phyloP scores from a whole-genome alignment of 75 land plant species.

The Cupressus sempervirens region DNA sequence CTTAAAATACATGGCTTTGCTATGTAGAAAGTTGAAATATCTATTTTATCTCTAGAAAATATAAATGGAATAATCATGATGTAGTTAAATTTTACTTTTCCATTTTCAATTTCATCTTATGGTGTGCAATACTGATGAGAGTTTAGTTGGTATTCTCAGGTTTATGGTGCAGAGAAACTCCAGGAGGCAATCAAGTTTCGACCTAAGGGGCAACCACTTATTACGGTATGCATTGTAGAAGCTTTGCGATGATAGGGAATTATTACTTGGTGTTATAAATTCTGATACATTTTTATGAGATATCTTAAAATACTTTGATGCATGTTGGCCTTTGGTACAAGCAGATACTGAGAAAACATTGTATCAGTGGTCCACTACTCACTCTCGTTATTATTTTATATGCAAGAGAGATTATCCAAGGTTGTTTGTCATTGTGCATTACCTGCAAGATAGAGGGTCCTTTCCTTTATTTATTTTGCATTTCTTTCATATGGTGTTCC shows the following conservation, averaged over 20 bases:
- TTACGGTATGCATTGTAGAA: slow-evolving; percentile 56
- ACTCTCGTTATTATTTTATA: background rate
- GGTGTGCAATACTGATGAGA: background rate
- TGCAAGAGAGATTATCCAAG: background rate
- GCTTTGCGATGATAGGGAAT: background rate
- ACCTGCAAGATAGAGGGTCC: background rate
- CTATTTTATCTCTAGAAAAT: background rate
- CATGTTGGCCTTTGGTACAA: background rate
- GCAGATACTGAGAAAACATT: background rate
- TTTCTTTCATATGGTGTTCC: background rate
- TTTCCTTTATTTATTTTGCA: background rate
- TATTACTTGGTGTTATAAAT: background rate
- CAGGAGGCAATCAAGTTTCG: slow-evolving; percentile 58
- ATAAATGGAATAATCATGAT: background rate
- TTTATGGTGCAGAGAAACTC: slow-evolving; percentile 81
- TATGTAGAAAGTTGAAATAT: background rate
- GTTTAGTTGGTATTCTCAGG: slow-evolving; percentile 32
- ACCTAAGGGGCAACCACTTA: slow-evolving; percentile 65
- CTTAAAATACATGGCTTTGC: background rate
- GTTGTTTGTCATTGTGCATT: background rate
- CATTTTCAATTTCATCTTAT: background rate
- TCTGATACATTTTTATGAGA: background rate
- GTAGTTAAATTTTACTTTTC: background rate
- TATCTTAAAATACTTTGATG: background rate
- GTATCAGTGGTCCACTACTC: background rate